These are phyloP conservation scores for Diaporthe sp. DNA, from an alignment of 2,329 filamentous ascomycete species.

Conservation along the genomic window DNA sequence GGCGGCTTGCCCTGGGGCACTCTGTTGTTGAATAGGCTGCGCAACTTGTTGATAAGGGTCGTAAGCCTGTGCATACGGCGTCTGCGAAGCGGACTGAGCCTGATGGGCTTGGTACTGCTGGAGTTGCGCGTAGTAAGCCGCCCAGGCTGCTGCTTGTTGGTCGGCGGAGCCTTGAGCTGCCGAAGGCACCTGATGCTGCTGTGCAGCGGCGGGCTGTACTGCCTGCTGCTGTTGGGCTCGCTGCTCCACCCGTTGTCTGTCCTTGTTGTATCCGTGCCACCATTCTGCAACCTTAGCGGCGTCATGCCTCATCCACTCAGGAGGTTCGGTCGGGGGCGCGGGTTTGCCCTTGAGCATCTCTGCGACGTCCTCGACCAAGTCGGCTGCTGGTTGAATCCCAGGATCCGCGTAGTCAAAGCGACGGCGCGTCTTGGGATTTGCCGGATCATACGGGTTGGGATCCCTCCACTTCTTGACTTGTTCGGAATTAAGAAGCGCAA, in stretches of 20 bases:
- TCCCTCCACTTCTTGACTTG: constrained; percentile 58
- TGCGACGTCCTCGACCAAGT: constrained; percentile 57
- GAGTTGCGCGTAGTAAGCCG: constrained; percentile 56
- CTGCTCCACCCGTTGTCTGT: constrained; percentile 45
- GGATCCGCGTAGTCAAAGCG: constrained; percentile 58
- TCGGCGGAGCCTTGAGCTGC: constrained; percentile 42
- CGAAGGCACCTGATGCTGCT: constrained; percentile 31
- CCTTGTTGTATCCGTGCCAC: constrained; percentile 61
- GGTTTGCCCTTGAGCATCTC: constrained; percentile 58
- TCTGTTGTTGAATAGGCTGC: constrained; percentile 41
- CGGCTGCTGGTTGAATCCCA: constrained; percentile 56
- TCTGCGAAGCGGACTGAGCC: constrained; percentile 37
- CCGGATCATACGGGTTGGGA: constrained; percentile 53
- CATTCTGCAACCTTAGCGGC: constrained; percentile 63
- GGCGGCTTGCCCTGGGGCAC: constrained; percentile 38
- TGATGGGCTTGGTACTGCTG: constrained; percentile 42
- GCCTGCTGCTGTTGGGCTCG: constrained; percentile 38
- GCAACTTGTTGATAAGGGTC: constrained; percentile 45
- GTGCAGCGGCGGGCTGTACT: constrained; percentile 25
- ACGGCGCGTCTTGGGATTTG: constrained; percentile 47
- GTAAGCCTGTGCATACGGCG: constrained; percentile 40
- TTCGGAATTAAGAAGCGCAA: constrained; percentile 59
- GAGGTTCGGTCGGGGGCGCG: constrained; percentile 64
- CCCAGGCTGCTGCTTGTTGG: constrained; percentile 51
- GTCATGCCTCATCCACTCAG: constrained; percentile 63